These are phyloP conservation scores for Phytophthora foliorum DNA, from an alignment of 352 stramenopile species.

Conservation along the genomic window DNA sequence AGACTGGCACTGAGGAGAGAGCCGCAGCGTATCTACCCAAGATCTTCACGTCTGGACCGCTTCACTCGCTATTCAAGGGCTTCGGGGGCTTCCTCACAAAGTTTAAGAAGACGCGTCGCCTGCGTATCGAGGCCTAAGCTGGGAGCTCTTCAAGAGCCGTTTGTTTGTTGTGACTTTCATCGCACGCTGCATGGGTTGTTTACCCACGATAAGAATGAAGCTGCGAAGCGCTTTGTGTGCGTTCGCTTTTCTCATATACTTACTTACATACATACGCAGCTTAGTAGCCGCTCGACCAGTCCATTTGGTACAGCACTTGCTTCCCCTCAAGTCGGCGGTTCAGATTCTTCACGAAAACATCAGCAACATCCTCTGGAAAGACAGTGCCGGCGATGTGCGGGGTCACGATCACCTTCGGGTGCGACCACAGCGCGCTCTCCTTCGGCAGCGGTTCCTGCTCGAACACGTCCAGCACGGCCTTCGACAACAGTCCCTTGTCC, in stretches of 20 bases:
- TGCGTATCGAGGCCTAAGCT: background rate
- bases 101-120: background rate
- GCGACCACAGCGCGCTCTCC: slow-evolving; percentile 69
- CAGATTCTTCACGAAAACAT: slow-evolving; percentile 74
- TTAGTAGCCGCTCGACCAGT: slow-evolving; percentile 67
- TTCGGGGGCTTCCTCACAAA: background rate
- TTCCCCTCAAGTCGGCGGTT: slow-evolving; percentile 47
- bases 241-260: background rate
- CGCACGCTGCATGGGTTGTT: background rate
- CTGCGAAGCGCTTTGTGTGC: background rate
- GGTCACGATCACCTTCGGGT: slow-evolving; percentile 76
- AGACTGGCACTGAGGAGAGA: background rate
- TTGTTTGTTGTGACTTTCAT: background rate
- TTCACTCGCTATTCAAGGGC: background rate
- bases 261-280: background rate
- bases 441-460: slow-evolving; percentile 57
- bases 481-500: slow-evolving; percentile 67
- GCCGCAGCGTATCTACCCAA: background rate
- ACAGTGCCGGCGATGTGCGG: slow-evolving; percentile 86
- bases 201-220: background rate
- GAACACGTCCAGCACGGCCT: slow-evolving; percentile 66
- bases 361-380: slow-evolving; percentile 78
- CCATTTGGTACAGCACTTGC: slow-evolving; percentile 50
- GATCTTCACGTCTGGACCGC: background rate
- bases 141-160: background rate